Conservation (phyloP, 441 rosid genomes). For the Capsella rubella region DNA sequence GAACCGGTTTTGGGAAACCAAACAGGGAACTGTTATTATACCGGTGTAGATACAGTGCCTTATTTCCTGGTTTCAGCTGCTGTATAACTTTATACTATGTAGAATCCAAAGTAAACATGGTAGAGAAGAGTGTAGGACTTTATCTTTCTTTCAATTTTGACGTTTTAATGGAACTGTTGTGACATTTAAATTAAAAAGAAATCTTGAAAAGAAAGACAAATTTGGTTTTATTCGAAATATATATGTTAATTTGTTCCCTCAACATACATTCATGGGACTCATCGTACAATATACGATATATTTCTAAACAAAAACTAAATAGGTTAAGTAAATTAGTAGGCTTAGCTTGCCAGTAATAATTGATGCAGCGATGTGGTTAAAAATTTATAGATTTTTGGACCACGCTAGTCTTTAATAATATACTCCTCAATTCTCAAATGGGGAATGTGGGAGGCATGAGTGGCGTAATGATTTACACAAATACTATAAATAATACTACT, state of each 20-base stretch:
- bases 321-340: slow-evolving; percentile 36
- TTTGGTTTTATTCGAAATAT: too few relatives aligned
- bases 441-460: slow-evolving; percentile 48
- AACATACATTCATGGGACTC: slow-evolving; percentile 3
- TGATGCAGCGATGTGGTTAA: slow-evolving; percentile 39
- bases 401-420: slow-evolving; percentile 39
- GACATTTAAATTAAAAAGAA: slow-evolving; percentile 14
- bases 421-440: slow-evolving; percentile 30
- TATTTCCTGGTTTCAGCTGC: slow-evolving; percentile 22
- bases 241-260: neutral
- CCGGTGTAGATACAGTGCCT: slow-evolving; percentile 29
- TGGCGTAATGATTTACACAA: slow-evolving; percentile 44
- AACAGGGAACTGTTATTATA: neutral
- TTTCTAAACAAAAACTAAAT: neutral
- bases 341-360: slow-evolving; percentile 43
- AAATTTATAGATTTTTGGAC: slow-evolving; percentile 40
- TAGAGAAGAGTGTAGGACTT: slow-evolving; percentile 26
- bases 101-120: slow-evolving; percentile 30
- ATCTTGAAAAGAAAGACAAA: neutral
- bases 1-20: slow-evolving; percentile 35
- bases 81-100: slow-evolving; percentile 30
- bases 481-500: neutral
- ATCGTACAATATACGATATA: neutral
- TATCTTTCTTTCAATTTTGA: slow-evolving; percentile 25
- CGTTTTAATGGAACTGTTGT: slow-evolving; percentile 14